These are phyloP conservation scores for Isoetes engelmannii DNA, from an alignment of 83 land plant genomes.

Conservation along the genomic window DNA sequence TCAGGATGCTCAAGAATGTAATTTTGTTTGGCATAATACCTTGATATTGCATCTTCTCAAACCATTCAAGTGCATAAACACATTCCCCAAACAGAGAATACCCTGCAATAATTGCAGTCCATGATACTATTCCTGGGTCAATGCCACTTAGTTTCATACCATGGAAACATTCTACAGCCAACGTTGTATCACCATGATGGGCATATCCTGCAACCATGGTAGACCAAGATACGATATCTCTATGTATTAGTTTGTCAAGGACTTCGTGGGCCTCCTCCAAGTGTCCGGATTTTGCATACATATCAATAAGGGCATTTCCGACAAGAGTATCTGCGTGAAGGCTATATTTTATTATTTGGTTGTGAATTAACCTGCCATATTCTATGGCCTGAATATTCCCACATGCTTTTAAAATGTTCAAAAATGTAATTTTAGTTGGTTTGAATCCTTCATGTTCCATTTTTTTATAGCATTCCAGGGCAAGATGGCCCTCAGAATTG, in stretches of 20 bases:
- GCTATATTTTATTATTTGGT: not conserved
- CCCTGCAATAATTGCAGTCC: constrained; percentile 11
- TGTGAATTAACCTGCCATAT: constrained; percentile 1
- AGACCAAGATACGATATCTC: constrained; percentile 27
- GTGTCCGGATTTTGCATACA: constrained; percentile 26
- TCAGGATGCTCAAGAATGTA: too few species aligned
- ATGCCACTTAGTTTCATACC: constrained; percentile 16
- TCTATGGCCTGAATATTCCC: constrained; percentile 3
- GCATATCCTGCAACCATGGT: constrained; percentile 46
- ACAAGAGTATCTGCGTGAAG: constrained; percentile 13
- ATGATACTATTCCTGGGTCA: constrained; percentile 9
- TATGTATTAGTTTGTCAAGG: constrained; percentile 14
- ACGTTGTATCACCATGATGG: constrained; percentile 11
- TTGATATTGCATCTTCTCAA: too few species aligned
- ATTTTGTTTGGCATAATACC: too few species aligned
- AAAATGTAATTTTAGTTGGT: constrained; percentile 14
- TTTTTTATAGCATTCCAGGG: constrained; percentile 11
- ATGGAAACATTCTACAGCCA: constrained; percentile 25
- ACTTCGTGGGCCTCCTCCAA: constrained; percentile 22
- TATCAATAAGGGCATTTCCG: constrained; percentile 7
- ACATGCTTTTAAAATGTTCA: constrained; percentile 11
- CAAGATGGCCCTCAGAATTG: not conserved
- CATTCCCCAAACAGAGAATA: too few species aligned
- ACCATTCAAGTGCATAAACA: too few species aligned
- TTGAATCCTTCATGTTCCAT: constrained; percentile 16